Evolutionary conservation across 106 monocot species (phyloP), one percentile per base, ranked within the genome.

Genomic region (Amphibolis antarctica): DNA sequence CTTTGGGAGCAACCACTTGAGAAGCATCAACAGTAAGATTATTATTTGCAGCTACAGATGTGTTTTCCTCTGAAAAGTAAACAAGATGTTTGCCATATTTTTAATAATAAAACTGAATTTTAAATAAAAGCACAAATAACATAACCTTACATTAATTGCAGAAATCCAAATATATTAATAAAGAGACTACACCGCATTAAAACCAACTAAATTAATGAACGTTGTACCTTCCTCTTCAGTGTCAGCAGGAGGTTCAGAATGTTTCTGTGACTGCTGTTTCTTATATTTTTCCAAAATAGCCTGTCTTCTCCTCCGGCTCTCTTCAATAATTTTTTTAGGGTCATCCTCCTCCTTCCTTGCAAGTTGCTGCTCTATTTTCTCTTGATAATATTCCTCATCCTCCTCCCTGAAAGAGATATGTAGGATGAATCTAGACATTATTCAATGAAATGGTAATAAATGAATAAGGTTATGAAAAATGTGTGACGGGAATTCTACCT

Each of bases 211-310:
- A 10, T 46, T 30, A 26, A 59, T 12, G 46, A 22, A 52, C 19
- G 20, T 53, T 21, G 18, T 76, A 85, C 88, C 88, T 77, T 77
- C 65, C 22, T 28, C 73, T 57, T 68, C 56, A 64, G 43, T 63
- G 48, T 60, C 71, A 74, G 76, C 64, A 28, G 36, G 27, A 29
- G 72, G 55, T 68, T 77, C 68, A 51, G n/a, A 23, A 44, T 65
- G 60, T 61, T 83, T 64, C 28, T 72, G 73, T 28, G 44, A 52
- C 73, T 80, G 85, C 65, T 73, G 58, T 49, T 76, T 77, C 59
- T 83, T 86, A 77, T 96, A 89, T 50, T 96, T 96, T 66, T 86
- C 86, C 28, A 96, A 54, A 26, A 86, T 89, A 28, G 89, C 96
- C 66, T 79, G 74, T 54, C 79, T 90, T 56, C 86, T 84, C 71